Evolutionary conservation across 768 basidiomycete genomes (phyloP).

Genomic region (Mycena albidolilacea): DNA sequence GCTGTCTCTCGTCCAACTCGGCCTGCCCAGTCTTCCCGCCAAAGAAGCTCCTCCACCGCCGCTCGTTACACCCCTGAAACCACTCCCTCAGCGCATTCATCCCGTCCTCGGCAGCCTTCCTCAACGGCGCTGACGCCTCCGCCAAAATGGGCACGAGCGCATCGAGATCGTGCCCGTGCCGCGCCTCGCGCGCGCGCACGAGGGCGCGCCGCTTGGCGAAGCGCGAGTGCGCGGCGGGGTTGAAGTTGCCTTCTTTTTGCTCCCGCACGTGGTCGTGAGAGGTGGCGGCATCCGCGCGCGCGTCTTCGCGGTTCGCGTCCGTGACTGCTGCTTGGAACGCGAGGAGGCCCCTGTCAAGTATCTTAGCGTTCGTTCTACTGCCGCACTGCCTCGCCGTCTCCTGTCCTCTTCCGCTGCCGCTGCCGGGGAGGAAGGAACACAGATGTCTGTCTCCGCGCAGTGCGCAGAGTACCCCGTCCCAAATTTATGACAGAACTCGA

Average conservation of each 20-base stretch:
- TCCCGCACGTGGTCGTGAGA: conserved; percentile 23
- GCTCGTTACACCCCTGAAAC: conserved; percentile 54
- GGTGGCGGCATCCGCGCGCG: conserved; percentile 32
- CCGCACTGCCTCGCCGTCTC: too few species aligned
- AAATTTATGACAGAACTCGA: too few species aligned
- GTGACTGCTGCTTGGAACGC: conserved; percentile 58
- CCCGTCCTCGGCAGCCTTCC: conserved; percentile 49
- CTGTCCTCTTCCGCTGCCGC: too few species aligned
- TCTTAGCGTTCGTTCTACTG: background rate
- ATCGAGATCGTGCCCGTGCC: conserved; percentile 60
- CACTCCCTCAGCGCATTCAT: conserved; percentile 47
- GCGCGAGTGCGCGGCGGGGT: conserved; percentile 43
- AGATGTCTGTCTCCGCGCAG: too few species aligned
- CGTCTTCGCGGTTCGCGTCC: conserved; percentile 47
- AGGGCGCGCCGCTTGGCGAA: conserved; percentile 48
- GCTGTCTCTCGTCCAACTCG: conserved; percentile 46
- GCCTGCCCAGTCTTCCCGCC: conserved; percentile 35
- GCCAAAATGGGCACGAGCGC: conserved; percentile 59
- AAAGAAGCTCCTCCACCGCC: conserved; percentile 54
- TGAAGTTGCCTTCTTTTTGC: conserved; percentile 10
- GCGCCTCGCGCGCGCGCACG: conserved; percentile 51
- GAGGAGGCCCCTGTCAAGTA: conserved; percentile 49
- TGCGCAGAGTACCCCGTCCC: too few species aligned
- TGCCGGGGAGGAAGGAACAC: too few species aligned
- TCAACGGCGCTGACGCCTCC: conserved; percentile 51